These are phyloP conservation scores for Lentithecium fluviatile DNA, from an alignment of 495 filamentous ascomycete genomes.

Conservation along the genomic window DNA sequence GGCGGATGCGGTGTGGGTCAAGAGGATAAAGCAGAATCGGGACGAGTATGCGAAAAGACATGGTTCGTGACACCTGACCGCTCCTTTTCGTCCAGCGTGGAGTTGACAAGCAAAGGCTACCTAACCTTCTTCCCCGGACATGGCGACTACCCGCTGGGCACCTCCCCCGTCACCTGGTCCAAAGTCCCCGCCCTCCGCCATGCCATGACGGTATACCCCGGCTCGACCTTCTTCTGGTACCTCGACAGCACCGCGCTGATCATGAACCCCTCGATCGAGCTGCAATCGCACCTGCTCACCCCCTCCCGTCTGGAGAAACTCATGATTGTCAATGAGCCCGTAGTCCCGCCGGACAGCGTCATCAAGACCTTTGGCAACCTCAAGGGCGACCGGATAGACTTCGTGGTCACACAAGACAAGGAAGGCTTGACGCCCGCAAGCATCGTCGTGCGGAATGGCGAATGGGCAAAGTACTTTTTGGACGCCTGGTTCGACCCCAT, in stretches of 20 bases:
- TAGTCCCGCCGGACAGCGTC: slow-evolving; percentile 93
- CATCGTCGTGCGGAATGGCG: slow-evolving; percentile 76
- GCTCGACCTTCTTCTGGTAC: slow-evolving; percentile 77
- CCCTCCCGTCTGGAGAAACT: slow-evolving; percentile 64
- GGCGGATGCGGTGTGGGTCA: slow-evolving; percentile 60
- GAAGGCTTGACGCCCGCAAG: slow-evolving; percentile 75
- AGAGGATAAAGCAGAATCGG: slow-evolving; percentile 76
- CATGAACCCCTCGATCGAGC: slow-evolving; percentile 74
- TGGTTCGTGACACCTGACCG: slow-evolving; percentile 58
- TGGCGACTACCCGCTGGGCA: slow-evolving; percentile 72
- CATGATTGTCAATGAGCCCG: slow-evolving; percentile 79
- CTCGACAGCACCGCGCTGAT: slow-evolving; percentile 81
- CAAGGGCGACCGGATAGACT: slow-evolving; percentile 70
- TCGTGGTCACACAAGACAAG: slow-evolving; percentile 81
- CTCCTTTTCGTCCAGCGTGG: slow-evolving; percentile 14
- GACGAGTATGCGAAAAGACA: slow-evolving; percentile 82
- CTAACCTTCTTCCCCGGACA: slow-evolving; percentile 74
- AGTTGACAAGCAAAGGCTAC: slow-evolving; percentile 62
- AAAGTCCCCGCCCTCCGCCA: slow-evolving; percentile 84
- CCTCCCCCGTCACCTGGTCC: slow-evolving; percentile 70
- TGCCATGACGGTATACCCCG: slow-evolving; percentile 75
- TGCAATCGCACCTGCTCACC: slow-evolving; percentile 70
- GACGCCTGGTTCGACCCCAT: slow-evolving; percentile 97
- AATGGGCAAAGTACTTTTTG: slow-evolving; percentile 89
- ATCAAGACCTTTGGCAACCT: slow-evolving; percentile 92